Conservation (phyloP, 2,329 filamentous ascomycete species). For the Trichoderma arundinaceum region DNA sequence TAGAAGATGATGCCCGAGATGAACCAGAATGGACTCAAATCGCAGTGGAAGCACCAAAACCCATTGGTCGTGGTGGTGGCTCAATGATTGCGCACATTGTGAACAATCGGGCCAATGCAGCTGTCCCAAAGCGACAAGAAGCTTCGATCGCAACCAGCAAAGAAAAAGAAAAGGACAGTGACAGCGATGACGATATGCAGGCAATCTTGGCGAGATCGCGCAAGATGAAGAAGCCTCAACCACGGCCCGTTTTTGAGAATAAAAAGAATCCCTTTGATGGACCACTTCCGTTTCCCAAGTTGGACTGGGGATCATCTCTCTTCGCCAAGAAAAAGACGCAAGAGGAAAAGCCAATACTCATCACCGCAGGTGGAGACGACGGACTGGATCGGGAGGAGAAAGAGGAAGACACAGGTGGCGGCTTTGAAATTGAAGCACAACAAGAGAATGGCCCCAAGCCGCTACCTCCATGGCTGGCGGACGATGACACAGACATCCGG, state of each 20-base stretch:
- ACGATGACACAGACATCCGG: constrained; percentile 70
- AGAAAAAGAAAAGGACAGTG: constrained; percentile 55
- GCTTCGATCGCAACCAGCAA: background rate
- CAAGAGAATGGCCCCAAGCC: constrained; percentile 58
- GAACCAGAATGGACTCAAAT: constrained; percentile 62
- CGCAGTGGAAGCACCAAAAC: constrained; percentile 56
- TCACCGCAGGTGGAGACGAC: constrained; percentile 33
- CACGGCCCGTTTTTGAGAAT: constrained; percentile 53
- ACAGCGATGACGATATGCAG: constrained; percentile 81
- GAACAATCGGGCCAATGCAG: constrained; percentile 72
- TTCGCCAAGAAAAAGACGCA: constrained; percentile 53
- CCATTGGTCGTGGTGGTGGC: constrained; percentile 55
- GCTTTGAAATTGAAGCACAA: constrained; percentile 63
- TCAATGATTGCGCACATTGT: constrained; percentile 74
- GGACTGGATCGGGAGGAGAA: constrained; percentile 37
- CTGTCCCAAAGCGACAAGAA: constrained; percentile 53
- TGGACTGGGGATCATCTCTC: constrained; percentile 70
- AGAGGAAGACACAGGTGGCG: constrained; percentile 64
- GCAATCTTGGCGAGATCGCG: constrained; percentile 76
- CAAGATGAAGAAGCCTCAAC: constrained; percentile 56
- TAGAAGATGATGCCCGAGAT: constrained; percentile 56
- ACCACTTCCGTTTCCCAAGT: constrained; percentile 87
- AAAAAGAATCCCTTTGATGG: constrained; percentile 72
- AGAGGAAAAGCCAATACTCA: constrained; percentile 35
- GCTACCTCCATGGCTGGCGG: constrained; percentile 76